Percentiles rank a stretch among this genome's conserved stretches.
These are phyloP conservation scores for Mortierella sp. DNA, from an alignment of 371 early-diverging fungal species.

Conservation along the genomic window DNA sequence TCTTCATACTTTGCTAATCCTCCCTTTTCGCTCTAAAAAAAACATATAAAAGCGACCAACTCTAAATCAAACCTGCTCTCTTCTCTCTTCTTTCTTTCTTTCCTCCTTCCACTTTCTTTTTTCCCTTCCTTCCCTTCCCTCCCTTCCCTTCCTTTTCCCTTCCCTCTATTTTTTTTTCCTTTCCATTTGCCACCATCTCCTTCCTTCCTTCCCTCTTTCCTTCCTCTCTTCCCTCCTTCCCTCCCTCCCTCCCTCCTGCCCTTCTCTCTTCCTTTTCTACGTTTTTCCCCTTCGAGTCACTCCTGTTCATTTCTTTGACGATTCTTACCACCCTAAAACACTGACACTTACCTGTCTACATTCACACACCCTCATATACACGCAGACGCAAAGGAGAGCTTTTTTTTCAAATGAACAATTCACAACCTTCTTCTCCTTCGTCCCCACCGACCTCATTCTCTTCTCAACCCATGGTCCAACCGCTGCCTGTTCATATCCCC, in stretches of 20 bases:
- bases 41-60: not conserved
- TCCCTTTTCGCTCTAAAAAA: not conserved
- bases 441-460: slow-evolving; percentile 17
- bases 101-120: not conserved
- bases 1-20: not conserved
- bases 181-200: not conserved
- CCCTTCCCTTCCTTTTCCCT: not conserved
- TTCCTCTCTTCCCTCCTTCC: not conserved
- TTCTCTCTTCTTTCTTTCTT: not conserved
- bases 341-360: not conserved
- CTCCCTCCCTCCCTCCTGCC: not conserved
- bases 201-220: no score
- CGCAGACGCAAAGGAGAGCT: not conserved
- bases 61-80: not conserved
- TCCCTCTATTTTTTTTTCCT: slow-evolving; percentile 2
- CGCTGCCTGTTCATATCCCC: slow-evolving; percentile 24
- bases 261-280: not conserved
- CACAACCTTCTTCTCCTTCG: slow-evolving; percentile 10
- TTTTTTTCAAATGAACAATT: not conserved
- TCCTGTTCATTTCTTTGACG: slow-evolving; percentile 1
- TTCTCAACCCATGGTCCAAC: slow-evolving; percentile 15
- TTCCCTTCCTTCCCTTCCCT: not conserved
- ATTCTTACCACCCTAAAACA: not conserved
- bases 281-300: slow-evolving; percentile 6
- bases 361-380: not conserved